Conservation (phyloP, 257 asterid species). For the Ocimum tenuiflorum region DNA sequence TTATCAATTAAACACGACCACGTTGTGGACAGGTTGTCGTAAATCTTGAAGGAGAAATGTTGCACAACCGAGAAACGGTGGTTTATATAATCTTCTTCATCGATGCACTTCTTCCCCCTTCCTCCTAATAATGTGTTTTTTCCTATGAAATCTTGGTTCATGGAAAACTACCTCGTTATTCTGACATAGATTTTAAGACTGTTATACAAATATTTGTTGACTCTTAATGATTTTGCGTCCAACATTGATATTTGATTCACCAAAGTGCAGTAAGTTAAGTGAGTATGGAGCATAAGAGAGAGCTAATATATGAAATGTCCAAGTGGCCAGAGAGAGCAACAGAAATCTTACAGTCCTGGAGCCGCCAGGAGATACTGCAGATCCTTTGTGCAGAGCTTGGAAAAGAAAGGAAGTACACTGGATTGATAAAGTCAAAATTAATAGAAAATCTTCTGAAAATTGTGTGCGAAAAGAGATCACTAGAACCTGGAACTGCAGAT, state of each 20-base stretch:
- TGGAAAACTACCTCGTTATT: background rate
- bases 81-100: background rate
- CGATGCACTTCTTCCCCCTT: background rate
- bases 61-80: background rate
- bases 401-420: slow-evolving; percentile 56
- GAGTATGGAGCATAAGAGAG: slow-evolving; percentile 54
- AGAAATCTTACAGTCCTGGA: slow-evolving; percentile 53
- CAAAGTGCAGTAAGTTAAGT: slow-evolving; percentile 48
- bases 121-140: background rate
- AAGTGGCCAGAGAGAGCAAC: slow-evolving; percentile 58
- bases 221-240: slow-evolving; percentile 14
- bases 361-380: slow-evolving; percentile 59
- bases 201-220: background rate
- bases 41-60: slow-evolving; percentile 1
- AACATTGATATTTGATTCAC: slow-evolving; percentile 48
- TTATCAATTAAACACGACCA: background rate
- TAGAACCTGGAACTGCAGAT: slow-evolving; percentile 17
- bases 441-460: slow-evolving; percentile 57
- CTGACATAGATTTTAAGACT: background rate
- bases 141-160: background rate
- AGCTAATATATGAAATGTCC: slow-evolving; percentile 49
- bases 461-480: slow-evolving; percentile 37
- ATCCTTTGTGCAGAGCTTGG: slow-evolving; percentile 73
- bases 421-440: slow-evolving; percentile 52
- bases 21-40: background rate